phyloP scores from a whole-genome alignment of 1,284 basidiomycete species.

The Fomitiporia mediterranea region DNA sequence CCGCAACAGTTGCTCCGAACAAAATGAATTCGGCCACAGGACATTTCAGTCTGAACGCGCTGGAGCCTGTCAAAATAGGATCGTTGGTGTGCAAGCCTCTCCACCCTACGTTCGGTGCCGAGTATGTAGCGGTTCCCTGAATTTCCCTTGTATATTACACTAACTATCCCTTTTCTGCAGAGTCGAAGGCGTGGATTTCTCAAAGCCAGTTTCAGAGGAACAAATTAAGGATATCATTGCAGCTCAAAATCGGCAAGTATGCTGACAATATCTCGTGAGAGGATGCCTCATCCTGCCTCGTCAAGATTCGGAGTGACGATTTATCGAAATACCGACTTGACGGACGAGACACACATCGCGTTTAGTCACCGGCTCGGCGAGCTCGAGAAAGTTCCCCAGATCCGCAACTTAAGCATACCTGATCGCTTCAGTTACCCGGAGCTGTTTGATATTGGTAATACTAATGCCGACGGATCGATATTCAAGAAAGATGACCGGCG shows the following conservation, averaged over 20 bases:
- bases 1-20: background rate
- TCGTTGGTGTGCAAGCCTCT: constrained; percentile 23
- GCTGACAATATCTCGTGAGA: background rate
- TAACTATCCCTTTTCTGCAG: background rate
- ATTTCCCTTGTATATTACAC: background rate
- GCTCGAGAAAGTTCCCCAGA: constrained; percentile 24
- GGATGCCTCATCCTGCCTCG: background rate
- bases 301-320: constrained; percentile 26
- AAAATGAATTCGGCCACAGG: no score
- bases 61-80: constrained; percentile 19
- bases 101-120: constrained; percentile 24
- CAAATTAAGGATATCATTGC: constrained; percentile 18
- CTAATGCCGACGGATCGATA: constrained; percentile 22
- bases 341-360: constrained; percentile 24
- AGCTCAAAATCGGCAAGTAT: constrained; percentile 18
- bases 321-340: constrained; percentile 26
- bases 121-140: constrained; percentile 13
- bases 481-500: constrained; percentile 19
- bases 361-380: constrained; percentile 26
- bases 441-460: constrained; percentile 26
- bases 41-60: no score
- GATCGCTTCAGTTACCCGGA: constrained; percentile 23
- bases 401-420: constrained; percentile 21
- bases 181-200: constrained; percentile 25
- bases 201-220: constrained; percentile 18